These are phyloP conservation scores for Penicillium ochrochloron DNA, from an alignment of 495 filamentous ascomycete species.

Conservation along the genomic window DNA sequence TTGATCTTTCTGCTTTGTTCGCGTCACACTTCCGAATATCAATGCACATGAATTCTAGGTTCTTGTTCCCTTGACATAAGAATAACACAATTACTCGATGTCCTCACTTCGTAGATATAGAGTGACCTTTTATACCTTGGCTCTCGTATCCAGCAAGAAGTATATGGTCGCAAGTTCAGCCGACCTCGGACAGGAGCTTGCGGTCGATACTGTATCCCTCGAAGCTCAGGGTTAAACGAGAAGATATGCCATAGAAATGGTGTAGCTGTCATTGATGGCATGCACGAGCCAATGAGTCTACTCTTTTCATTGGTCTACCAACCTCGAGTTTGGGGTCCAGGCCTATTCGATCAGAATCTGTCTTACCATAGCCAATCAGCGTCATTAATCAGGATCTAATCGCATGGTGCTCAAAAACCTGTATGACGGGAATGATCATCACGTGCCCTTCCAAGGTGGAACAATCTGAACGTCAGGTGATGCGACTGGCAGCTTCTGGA, in stretches of 20 bases:
- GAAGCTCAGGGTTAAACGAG: no score
- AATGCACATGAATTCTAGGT: no score
- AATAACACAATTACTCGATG: not conserved
- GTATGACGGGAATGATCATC: not conserved
- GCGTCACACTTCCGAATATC: no score
- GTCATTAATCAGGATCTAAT: not conserved
- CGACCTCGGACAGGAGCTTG: not conserved
- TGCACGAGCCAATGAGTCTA: not conserved
- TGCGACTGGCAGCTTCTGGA: conserved; percentile 38
- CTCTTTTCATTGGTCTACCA: not conserved
- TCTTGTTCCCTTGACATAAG: not conserved
- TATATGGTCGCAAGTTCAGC: no score
- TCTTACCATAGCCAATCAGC: not conserved
- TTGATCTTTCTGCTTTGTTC: no score
- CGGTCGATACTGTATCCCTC: not conserved
- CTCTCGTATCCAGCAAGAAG: not conserved
- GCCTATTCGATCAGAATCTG: no score
- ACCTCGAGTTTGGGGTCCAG: no score
- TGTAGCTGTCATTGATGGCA: not conserved
- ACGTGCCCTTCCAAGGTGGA: not conserved
- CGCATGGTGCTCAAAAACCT: not conserved
- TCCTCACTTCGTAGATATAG: not conserved
- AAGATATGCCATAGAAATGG: no score
- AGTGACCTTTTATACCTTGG: no score
- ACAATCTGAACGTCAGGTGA: not conserved